Evolutionary conservation across 164 flowering plant genomes (phyloP).

Genomic region (Vitis labrusca): DNA sequence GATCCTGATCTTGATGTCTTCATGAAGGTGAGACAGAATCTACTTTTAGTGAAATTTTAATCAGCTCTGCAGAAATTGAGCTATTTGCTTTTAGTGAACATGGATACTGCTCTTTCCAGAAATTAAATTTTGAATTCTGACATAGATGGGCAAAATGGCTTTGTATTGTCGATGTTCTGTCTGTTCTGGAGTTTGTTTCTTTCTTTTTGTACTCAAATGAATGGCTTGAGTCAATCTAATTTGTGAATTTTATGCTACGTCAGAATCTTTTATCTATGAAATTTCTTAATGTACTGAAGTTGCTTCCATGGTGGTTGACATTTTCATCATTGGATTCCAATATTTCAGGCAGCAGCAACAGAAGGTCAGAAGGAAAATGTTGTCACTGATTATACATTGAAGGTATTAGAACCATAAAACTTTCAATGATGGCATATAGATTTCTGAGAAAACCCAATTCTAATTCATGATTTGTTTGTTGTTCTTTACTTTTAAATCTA

Average conservation of each 20-base stretch:
- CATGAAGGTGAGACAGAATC: constrained; percentile 40
- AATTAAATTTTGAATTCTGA: too few species aligned
- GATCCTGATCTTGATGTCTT: constrained; percentile 50
- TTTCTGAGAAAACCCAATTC: neutral
- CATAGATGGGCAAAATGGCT: too few species aligned
- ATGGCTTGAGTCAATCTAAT: too few species aligned
- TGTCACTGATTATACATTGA: constrained; percentile 33
- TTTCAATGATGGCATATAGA: neutral
- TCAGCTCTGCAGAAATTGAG: neutral
- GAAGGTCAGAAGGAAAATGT: constrained; percentile 37
- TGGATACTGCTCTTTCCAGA: too few species aligned
- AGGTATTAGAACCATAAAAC: constrained; percentile 16
- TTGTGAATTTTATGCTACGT: too few species aligned
- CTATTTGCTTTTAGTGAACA: neutral
- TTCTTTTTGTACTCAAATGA: too few species aligned
- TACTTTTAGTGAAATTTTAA: neutral
- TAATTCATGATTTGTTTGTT: too few species aligned
- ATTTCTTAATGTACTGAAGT: neutral
- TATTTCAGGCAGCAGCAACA: constrained; percentile 30
- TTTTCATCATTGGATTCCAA: neutral
- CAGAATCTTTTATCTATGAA: neutral
- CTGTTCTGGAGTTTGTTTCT: too few species aligned
- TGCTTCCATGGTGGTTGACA: neutral
- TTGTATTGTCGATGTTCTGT: too few species aligned
- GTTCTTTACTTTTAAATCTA: neutral